These are phyloP conservation scores for Senecio squalidus DNA, from an alignment of 140 eudicot genomes.

Conservation along the genomic window DNA sequence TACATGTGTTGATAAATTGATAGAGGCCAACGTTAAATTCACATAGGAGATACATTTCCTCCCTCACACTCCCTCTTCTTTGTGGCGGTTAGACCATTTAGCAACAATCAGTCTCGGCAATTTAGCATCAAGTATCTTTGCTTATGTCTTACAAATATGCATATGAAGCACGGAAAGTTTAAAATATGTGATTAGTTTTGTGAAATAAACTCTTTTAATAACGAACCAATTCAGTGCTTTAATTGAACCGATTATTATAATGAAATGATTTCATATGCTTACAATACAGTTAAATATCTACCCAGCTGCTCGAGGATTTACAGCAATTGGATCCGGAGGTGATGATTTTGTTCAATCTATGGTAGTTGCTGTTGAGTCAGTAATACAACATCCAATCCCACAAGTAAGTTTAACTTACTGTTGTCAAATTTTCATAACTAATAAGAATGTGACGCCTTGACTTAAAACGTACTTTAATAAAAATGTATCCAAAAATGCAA, in stretches of 20 bases:
- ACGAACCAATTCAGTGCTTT: conserved; percentile 3
- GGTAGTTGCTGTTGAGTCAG: conserved; percentile 97
- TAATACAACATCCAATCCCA: conserved; percentile 73
- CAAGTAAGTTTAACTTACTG: conserved; percentile 40
- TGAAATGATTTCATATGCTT: conserved; percentile 5
- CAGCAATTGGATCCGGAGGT: conserved; percentile 97
- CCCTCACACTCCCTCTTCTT: too few species aligned
- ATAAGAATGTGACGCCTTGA: not conserved
- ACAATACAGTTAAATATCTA: conserved; percentile 64
- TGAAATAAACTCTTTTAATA: not conserved
- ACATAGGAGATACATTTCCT: too few species aligned
- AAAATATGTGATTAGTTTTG: too few species aligned
- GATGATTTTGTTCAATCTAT: conserved; percentile 97
- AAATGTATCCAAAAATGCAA: too few species aligned
- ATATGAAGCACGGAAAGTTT: too few species aligned
- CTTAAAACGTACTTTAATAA: too few species aligned
- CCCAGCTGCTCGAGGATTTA: conserved; percentile 90
- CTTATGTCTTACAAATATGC: conserved; percentile 1
- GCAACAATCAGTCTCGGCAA: not conserved
- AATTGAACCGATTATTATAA: conserved; percentile 4
- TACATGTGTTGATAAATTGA: too few species aligned
- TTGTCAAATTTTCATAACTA: conserved; percentile 6
- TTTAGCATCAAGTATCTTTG: not conserved
- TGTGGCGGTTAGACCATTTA: too few species aligned
- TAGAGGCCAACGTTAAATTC: too few species aligned